These are phyloP conservation scores for Leccinellum albellum DNA, from an alignment of 768 basidiomycete species.

Conservation along the genomic window DNA sequence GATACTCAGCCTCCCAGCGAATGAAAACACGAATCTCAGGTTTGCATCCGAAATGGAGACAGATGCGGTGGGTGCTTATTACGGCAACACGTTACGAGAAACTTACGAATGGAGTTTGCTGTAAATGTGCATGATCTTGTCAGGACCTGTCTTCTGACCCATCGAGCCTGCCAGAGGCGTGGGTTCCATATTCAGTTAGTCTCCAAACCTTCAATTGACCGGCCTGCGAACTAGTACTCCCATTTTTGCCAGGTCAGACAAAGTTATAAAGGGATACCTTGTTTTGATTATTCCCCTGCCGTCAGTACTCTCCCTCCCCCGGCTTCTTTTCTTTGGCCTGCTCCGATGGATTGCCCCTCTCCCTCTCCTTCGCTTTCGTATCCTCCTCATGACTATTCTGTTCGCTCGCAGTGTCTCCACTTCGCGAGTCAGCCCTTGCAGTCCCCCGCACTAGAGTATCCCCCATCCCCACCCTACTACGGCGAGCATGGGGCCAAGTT, in stretches of 20 bases:
- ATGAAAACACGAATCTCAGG: conserved; percentile 21
- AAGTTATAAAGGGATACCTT: conserved; percentile 30
- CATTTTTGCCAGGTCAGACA: conserved; percentile 22
- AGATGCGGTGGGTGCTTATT: conserved; percentile 24
- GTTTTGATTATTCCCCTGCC: conserved; percentile 17
- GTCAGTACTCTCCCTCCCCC: conserved; percentile 11
- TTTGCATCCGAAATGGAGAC: conserved; percentile 25
- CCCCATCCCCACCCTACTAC: background rate
- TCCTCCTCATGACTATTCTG: background rate
- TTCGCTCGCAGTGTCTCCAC: background rate
- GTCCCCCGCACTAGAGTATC: conserved; percentile 2
- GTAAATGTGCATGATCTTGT: conserved; percentile 27
- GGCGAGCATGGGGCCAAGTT: conserved; percentile 19
- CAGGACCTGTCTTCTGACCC: conserved; percentile 28
- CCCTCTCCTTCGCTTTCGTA: background rate
- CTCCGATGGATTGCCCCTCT: conserved; percentile 12
- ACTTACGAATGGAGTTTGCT: conserved; percentile 26
- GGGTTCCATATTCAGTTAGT: conserved; percentile 29
- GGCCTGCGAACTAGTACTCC: conserved; percentile 13
- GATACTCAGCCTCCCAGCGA: conserved; percentile 3
- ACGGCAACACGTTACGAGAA: conserved; percentile 27
- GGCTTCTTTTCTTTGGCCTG: conserved; percentile 6
- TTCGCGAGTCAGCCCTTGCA: background rate
- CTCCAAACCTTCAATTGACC: conserved; percentile 13
- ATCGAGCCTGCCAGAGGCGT: conserved; percentile 30